Percentiles rank a stretch among this genome's conserved stretches.
Evolutionary conservation across 2,329 filamentous ascomycete genomes (phyloP).

Genomic region (Aureobasidium subglaciale): DNA sequence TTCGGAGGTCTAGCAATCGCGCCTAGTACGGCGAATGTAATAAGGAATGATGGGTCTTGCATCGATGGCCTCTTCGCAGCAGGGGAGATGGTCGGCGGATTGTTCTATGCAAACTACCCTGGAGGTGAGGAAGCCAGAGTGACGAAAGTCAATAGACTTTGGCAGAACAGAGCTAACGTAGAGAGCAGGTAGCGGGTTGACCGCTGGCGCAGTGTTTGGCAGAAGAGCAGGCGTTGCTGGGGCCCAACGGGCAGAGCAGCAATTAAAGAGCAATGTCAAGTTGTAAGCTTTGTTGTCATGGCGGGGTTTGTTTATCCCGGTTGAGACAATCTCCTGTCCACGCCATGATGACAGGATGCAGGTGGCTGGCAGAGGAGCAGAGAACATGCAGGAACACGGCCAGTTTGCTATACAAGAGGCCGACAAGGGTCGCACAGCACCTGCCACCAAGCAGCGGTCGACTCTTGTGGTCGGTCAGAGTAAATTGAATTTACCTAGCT

Average conservation of each 20-base stretch:
- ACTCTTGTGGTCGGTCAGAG: neutral
- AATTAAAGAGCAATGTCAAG: conserved; percentile 12
- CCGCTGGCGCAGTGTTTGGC: conserved; percentile 51
- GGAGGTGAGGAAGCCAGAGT: conserved; percentile 32
- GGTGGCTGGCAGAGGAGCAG: neutral
- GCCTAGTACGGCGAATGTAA: conserved; percentile 46
- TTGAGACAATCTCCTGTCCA: neutral
- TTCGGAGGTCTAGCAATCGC: conserved; percentile 58
- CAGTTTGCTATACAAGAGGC: neutral
- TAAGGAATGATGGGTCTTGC: conserved; percentile 38
- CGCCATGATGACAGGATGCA: neutral
- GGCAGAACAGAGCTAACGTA: neutral
- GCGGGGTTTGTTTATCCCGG: neutral
- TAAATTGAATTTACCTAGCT: neutral
- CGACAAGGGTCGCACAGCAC: neutral
- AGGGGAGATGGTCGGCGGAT: conserved; percentile 60
- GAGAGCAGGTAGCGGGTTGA: conserved; percentile 46
- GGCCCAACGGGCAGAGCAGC: conserved; percentile 17
- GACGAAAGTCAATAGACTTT: neutral
- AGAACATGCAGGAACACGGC: conserved; percentile 8
- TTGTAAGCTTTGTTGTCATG: neutral
- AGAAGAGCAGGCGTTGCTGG: conserved; percentile 35
- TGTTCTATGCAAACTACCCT: conserved; percentile 59
- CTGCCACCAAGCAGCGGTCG: neutral
- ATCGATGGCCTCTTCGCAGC: conserved; percentile 53